Evolutionary conservation across 2,329 filamentous ascomycete genomes (phyloP), one percentile per base, ranked within the genome.

Genomic region (Didymella pomorum): DNA sequence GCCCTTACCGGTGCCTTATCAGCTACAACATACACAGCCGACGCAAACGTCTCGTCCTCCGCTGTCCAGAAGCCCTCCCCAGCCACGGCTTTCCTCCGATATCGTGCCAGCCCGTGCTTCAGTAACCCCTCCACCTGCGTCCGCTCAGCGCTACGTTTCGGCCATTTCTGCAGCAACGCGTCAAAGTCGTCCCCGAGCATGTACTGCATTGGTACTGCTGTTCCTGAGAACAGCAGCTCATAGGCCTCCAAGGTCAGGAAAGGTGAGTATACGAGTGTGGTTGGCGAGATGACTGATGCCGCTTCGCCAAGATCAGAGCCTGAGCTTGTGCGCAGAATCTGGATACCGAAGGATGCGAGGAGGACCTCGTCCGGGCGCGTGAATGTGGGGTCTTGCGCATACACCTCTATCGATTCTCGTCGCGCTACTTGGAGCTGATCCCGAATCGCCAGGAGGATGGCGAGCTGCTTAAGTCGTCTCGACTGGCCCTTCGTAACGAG

Each of bases 371-470:
- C 72, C 0, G 41, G 48, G 21, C 65, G 65, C n/a, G 72, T 69
- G 56, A 73, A 74, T 3, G 63, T 61, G 11, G 72, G 72, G 28
- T 74, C 72, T 57, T 73, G 72, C 6, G 72, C 71, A 26, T 70
- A 73, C 1, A 73, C 39, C 25, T 67, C 51, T 23, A 69, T 55
- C 2, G 45, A 16, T 10, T 49, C 23, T 11, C 49, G 47, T 9
- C 33, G 31, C 2, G 21, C 25, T 43, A 49, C n/a, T 26, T 48
- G 49, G 26, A 68, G 49, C 8, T 45, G 45, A 12, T 67, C 60
- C 2, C 56, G 64, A 10, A 73, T 56, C 10, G 65, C 60, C 10
- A 73, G 55, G n/a, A 72, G 55, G 20, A 73, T 64, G 29, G 66
- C 55, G 18, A 75, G 63, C 63, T 73, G 70, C 49, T 75, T 75